phyloP scores from a whole-genome alignment of 2,329 filamentous ascomycete species.

The Ampelomyces quisqualis region DNA sequence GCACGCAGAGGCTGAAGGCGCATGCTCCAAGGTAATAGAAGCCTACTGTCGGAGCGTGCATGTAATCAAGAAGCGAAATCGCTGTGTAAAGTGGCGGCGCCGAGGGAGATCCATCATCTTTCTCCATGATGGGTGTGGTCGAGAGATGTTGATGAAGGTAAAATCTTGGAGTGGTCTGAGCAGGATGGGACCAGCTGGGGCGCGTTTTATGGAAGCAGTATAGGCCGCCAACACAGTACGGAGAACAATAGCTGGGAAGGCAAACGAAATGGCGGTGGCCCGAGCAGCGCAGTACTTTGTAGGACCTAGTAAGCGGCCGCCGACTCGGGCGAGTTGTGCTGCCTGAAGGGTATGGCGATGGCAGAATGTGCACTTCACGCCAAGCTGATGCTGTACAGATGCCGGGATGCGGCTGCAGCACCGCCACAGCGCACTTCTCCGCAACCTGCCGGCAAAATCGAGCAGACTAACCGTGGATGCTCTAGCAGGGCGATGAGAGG shows the following conservation, averaged over 20 bases:
- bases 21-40: constrained; percentile 35
- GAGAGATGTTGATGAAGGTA: not conserved
- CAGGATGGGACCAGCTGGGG: not conserved
- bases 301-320: not conserved
- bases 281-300: not conserved
- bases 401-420: constrained; percentile 11
- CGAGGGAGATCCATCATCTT: constrained; percentile 12
- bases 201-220: not conserved
- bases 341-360: constrained; percentile 4
- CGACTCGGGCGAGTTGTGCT: not conserved
- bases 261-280: constrained; percentile 1
- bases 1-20: constrained; percentile 28
- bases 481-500: not conserved
- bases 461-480: not conserved
- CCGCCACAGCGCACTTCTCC: constrained; percentile 14
- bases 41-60: constrained; percentile 36
- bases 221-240: not conserved
- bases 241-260: not conserved
- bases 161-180: too few species aligned
- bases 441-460: constrained; percentile 8
- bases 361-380: constrained; percentile 4
- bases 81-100: constrained; percentile 18
- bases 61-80: constrained; percentile 35
- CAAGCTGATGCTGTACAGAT: constrained; percentile 9
- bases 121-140: constrained; percentile 4